Base-by-base conservation (phyloP, 2,329 filamentous ascomycete species). In the Colletotrichum trifolii region DNA sequence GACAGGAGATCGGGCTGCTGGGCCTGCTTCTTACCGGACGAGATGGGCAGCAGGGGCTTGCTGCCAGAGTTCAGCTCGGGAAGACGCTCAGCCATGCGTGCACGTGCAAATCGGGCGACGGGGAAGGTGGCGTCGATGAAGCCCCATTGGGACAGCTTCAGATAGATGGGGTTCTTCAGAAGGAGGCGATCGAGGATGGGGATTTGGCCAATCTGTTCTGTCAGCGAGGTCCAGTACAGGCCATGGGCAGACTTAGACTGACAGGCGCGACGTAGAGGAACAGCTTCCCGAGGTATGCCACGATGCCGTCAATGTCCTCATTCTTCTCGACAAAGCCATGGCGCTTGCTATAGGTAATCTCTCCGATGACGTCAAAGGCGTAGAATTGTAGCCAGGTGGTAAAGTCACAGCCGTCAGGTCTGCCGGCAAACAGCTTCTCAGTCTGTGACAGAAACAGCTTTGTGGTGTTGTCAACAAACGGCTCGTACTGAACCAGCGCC, bases 291-390 rank as follows among this genome's bases (percentile, higher is more conserved):
- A 93, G 76, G 71, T 91, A 91, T 0, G 76, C 79, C 5, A 94
- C 85, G 55, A 94, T 93, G 0, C 90, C 90, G 67, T 92, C 90
- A 11, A 94, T 87, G 67, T 94, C 92, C 72, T 89, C 83, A 54
- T 92, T 89, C 72, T 86, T 84, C 75, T 94, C 91, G 2, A 94
- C 78, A 69, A 94, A 94, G 0, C 92, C 92, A 63, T 93, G 85
- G 0, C 90, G 83, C 74, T 92, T 92, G 74, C 87, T 89, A 77
- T 92, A 94, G 0, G 91, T 93, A 71, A 94, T 86, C 67, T 92
- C 89, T 6, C 91, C 91, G 67, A 93, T 93, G 12, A 94, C 91
- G 72, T 94, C 92, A 71, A 94, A 94, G 0, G 92, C 92, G 70
- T 92, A 94, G 73, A 89, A 94, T 72, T 94, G 91, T 62, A 94